Evolutionary conservation across 305 asterid species (phyloP), one percentile per base, ranked within the genome.

Genomic region (Nicotiana rustica): DNA sequence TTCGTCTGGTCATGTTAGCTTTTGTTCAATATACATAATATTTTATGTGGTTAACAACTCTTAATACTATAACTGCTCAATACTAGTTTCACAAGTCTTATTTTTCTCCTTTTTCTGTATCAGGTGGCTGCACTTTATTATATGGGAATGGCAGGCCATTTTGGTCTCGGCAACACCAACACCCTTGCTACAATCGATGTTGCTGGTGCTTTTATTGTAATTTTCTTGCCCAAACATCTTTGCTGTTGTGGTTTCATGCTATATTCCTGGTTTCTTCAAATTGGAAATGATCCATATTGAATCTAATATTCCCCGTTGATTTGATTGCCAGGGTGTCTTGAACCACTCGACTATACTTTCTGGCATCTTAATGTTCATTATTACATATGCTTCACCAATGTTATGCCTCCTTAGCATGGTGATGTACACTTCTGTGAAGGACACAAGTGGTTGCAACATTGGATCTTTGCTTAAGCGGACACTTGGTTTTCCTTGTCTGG

Each of bases 91-190:
- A 75, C 65, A 55, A 2, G 66, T 76, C 49, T 76, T 49, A 1
- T 76, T 75, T 75, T 76, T 76, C 33, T 52, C 38, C 59, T 68
- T 57, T 17, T 76, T 21, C 47, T 29, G 62, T 86, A 80, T 80
- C 81, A 95, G 99, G 96, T 94, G 77, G 92, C 93, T 85, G 92
- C 96, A 33, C 86, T 95, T n/a, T 94, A 91, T 85, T 93, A 87
- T 86, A 71, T 95, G 87, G 99, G 97, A 85, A 92, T 95, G 97
- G 91, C 95, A 1, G 99, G 99, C 83, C 99, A 95, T 84, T 95
- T 90, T 86, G 95, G 96, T 82, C 97, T 95, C 33, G 99, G 99
- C 14, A 95, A 95, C 89, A 94, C 98, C 86, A 95, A 95, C 89
- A 94, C 96, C 55, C 94, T 95, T 15, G 99, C 99, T 84, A 91